Base-by-base conservation (phyloP, 2,329 filamentous ascomycete genomes). In the Cladorrhinum sp. region DNA sequence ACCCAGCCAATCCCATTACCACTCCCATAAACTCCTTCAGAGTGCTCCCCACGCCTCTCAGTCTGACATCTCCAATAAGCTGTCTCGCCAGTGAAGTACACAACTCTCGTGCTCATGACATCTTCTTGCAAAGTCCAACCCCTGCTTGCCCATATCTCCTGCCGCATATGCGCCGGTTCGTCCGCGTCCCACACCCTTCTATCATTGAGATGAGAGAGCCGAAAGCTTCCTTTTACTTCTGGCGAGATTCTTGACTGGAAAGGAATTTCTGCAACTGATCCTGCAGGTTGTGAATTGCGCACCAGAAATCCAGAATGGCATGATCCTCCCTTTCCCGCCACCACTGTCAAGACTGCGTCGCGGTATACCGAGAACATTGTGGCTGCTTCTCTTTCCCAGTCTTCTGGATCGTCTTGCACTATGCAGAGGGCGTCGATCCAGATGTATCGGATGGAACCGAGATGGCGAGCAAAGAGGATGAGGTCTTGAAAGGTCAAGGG, bases 351-450 rank as follows among this genome's bases (percentile, higher is more conserved):
- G 16, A 23, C 18, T 8, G 36, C 55, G 23, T 30, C 20, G 16
- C 55, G 20, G 24, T 49, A 57, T 5, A 57, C 55, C 7, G 23
- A 28, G 8, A 28, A 30, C 55, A 57, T 57, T 10, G 20, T 21
- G 10, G 39, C 39, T 5, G 55, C 18, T 18, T 57, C 55, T 1
- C 10, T 57, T 9, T 50, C 39, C 39, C 39, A 57, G 18, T 57
- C 55, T 1, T 12, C 21, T 24, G 28, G 23, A 23, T 36, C 23
- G 18, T 51, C 55, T 18, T 58, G 55, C 10, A 58, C 23, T 16
- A 58, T 58, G 46, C 55, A 58, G 23, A 58, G 24, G 12, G 46
- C 26, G 28, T 58, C 55, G 42, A 51, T 58, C 55, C 55, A 58
- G 16, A 58, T 14, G 55, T 58, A 58, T 36, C 46, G 55, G 6